Evolutionary conservation across 1,284 basidiomycete species (phyloP).

Genomic region (Cerrena zonata): DNA sequence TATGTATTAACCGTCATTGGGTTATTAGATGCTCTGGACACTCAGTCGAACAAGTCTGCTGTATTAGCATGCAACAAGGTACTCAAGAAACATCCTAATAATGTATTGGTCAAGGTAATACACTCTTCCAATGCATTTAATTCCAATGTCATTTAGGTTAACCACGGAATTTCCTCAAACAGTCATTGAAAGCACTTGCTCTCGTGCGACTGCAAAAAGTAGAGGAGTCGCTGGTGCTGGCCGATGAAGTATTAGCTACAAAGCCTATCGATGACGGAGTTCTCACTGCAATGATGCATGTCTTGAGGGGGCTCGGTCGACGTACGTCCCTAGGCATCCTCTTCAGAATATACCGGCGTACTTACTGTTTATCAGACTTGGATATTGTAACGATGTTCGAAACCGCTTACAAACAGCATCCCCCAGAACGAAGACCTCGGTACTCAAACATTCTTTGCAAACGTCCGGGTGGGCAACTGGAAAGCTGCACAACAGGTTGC

Average conservation of each 20-base stretch:
- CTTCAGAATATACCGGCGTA: slow-evolving; percentile 2
- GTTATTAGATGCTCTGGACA: slow-evolving; percentile 75
- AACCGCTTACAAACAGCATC: slow-evolving; percentile 71
- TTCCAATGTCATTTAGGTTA: slow-evolving; percentile 5
- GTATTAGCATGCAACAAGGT: slow-evolving; percentile 79
- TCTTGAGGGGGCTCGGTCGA: slow-evolving; percentile 68
- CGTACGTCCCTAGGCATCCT: slow-evolving; percentile 41
- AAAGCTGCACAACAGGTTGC: slow-evolving; percentile 75
- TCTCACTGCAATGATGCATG: slow-evolving; percentile 75
- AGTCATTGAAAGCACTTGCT: slow-evolving; percentile 82
- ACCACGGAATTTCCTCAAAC: slow-evolving; percentile 5
- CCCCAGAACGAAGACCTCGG: slow-evolving; percentile 77
- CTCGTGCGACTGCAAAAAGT: slow-evolving; percentile 76
- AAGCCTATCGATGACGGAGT: slow-evolving; percentile 67
- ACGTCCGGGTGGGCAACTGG: slow-evolving; percentile 71
- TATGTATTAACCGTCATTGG: slow-evolving; percentile 6
- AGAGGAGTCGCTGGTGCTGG: slow-evolving; percentile 73
- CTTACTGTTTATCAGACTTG: slow-evolving; percentile 43
- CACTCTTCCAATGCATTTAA: background rate
- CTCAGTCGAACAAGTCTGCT: slow-evolving; percentile 77
- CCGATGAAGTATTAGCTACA: slow-evolving; percentile 67
- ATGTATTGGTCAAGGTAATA: slow-evolving; percentile 65
- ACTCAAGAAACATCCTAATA: slow-evolving; percentile 73
- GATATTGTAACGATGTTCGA: slow-evolving; percentile 78
- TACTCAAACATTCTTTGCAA: slow-evolving; percentile 77